Conservation (phyloP, 768 basidiomycete genomes). For the Cystofilobasidium ferigula region DNA sequence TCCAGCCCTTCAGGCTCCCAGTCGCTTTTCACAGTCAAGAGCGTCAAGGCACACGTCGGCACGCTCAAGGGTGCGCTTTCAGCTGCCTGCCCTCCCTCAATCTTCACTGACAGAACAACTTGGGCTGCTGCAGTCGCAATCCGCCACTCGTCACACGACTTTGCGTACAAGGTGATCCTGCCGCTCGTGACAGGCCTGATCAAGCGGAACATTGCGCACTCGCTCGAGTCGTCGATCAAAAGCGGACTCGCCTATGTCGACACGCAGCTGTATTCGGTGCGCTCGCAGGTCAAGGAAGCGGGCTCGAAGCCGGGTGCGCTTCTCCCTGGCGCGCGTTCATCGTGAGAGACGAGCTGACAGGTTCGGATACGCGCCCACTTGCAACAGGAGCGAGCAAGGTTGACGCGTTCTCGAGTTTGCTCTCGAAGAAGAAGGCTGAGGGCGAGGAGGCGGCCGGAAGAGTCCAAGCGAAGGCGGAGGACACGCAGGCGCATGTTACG, state of each 20-base stretch:
- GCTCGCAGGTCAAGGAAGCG: background rate
- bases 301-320: background rate
- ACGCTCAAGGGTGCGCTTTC: conserved; percentile 5
- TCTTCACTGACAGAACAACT: too few relatives aligned
- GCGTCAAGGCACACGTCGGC: background rate
- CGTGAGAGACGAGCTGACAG: background rate
- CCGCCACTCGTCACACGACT: background rate
- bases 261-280: background rate
- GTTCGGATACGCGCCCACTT: background rate
- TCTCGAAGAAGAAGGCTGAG: background rate
- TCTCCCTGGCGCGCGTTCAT: background rate
- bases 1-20: background rate
- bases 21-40: background rate
- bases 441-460: background rate
- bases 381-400: background rate
- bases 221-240: background rate
- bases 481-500: background rate
- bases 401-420: background rate
- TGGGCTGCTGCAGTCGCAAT: too few relatives aligned
- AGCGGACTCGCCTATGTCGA: background rate
- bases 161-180: background rate
- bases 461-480: background rate
- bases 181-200: background rate
- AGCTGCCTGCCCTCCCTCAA: too few relatives aligned
- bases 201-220: background rate